phyloP scores from a whole-genome alignment of 23 red algal species.

The Agarophyton chilense region DNA sequence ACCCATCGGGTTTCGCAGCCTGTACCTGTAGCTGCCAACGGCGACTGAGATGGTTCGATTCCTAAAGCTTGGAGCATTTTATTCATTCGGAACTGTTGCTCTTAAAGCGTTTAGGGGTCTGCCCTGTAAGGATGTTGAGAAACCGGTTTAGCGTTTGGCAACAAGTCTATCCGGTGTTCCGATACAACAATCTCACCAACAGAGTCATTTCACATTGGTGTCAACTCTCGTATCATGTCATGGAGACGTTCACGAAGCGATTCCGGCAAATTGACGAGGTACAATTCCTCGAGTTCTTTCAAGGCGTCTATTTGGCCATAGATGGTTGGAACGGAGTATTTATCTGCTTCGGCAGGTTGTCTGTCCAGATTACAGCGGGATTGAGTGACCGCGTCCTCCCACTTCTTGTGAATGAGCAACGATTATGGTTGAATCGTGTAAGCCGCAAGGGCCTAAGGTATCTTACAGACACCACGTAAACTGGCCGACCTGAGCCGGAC shows the following conservation, averaged over 20 bases:
- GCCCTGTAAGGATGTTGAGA: not conserved
- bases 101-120: not conserved
- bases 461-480: too few species aligned
- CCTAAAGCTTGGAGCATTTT: not conserved
- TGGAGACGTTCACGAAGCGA: not conserved
- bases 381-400: too few species aligned
- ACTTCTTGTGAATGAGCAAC: too few species aligned
- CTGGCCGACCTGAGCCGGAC: too few species aligned
- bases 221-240: not conserved
- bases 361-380: too few species aligned
- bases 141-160: not conserved
- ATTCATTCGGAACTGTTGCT: not conserved
- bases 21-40: not conserved
- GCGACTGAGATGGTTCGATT: not conserved
- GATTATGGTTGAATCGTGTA: too few species aligned
- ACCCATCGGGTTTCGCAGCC: not conserved
- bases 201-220: not conserved
- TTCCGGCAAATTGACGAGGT: not conserved
- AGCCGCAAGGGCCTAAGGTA: too few species aligned
- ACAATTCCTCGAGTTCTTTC: not conserved
- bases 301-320: not conserved
- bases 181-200: too few species aligned
- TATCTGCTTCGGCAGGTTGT: not conserved
- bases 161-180: not conserved
- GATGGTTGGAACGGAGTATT: not conserved